phyloP scores from a whole-genome alignment of 345 rosid species.

The Salix arbutifolia region DNA sequence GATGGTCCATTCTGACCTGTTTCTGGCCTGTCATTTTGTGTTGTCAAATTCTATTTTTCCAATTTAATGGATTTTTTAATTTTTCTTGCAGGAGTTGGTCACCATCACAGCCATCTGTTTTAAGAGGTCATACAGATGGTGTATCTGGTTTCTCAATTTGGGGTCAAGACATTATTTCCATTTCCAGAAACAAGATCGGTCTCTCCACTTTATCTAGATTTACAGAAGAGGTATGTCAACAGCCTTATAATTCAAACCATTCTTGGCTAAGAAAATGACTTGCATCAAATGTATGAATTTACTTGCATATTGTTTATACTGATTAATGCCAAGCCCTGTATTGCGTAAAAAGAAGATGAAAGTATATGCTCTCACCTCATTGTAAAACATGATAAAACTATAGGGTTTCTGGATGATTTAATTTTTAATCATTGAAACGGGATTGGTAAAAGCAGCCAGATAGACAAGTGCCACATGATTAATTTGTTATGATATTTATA shows the following conservation, averaged over 20 bases:
- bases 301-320: neutral
- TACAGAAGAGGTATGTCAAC: constrained; percentile 52
- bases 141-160: constrained; percentile 76
- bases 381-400: too few relatives aligned
- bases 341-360: too few relatives aligned
- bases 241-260: neutral
- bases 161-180: constrained; percentile 85
- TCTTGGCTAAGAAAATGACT: neutral
- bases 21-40: neutral
- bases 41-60: neutral
- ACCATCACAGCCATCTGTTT: constrained; percentile 43
- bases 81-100: constrained; percentile 52
- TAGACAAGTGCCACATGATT: too few relatives aligned
- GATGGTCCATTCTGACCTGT: neutral
- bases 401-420: too few relatives aligned
- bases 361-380: too few relatives aligned
- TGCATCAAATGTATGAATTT: constrained; percentile 3
- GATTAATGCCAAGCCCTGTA: neutral
- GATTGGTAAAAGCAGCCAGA: too few relatives aligned
- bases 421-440: too few relatives aligned
- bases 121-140: constrained; percentile 70
- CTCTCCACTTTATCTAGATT: constrained; percentile 61
- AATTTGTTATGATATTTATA: too few relatives aligned
- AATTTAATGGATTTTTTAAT: constrained; percentile 11
- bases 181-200: constrained; percentile 78